Evolutionary conservation across 306 rosid genomes (phyloP).

Genomic region (Gillenia trifoliata): DNA sequence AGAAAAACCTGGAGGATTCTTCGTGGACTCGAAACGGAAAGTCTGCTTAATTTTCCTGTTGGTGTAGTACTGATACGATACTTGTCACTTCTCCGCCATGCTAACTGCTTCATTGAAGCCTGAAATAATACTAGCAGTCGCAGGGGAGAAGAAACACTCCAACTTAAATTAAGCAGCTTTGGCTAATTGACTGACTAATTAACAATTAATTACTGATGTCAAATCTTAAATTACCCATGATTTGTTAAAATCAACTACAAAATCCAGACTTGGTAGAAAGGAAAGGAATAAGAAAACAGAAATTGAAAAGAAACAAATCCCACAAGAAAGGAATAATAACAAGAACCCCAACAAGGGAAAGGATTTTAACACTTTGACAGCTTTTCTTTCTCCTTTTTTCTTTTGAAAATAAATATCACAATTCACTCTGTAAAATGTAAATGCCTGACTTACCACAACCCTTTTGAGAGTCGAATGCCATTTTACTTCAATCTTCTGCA

Average conservation of each 20-base stretch:
- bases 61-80: neutral
- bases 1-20: conserved; percentile 3
- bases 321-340: neutral
- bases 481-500: too few relatives aligned
- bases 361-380: neutral
- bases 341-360: neutral
- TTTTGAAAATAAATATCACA: too few relatives aligned
- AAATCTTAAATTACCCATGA: neutral
- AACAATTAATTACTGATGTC: neutral
- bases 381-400: neutral
- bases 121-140: neutral
- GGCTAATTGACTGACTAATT: neutral
- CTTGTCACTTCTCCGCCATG: neutral
- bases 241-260: neutral
- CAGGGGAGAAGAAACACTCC: neutral
- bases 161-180: too few relatives aligned
- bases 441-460: too few relatives aligned
- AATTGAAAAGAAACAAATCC: neutral
- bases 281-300: neutral
- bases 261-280: neutral
- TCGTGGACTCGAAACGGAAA: neutral
- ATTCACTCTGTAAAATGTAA: too few relatives aligned
- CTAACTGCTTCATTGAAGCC: neutral
- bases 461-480: too few relatives aligned
- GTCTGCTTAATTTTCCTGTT: neutral